phyloP scores from a whole-genome alignment of 805 yeast genomes.

The Metschnikowia aberdeeniae region DNA sequence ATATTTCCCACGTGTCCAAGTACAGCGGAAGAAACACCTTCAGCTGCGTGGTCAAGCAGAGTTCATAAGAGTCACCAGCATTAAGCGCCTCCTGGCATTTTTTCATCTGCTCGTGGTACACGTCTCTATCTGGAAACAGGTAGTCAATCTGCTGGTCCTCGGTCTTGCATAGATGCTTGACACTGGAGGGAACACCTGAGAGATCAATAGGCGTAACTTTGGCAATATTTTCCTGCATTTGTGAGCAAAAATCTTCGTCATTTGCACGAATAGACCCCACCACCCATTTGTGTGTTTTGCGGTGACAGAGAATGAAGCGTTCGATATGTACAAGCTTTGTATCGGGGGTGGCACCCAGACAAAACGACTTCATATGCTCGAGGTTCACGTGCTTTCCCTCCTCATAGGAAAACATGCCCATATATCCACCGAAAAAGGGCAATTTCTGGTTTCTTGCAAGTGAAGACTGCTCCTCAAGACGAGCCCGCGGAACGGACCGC shows the following conservation, averaged over 20 bases:
- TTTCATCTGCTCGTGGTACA: constrained; percentile 53
- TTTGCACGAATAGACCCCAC: constrained; percentile 46
- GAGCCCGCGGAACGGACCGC: constrained; percentile 27
- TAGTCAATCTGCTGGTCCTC: constrained; percentile 27
- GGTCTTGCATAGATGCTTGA: constrained; percentile 21
- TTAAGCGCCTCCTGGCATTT: constrained; percentile 64
- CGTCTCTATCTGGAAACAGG: constrained; percentile 48
- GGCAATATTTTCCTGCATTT: constrained; percentile 12
- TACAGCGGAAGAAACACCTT: constrained; percentile 47
- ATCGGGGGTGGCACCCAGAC: constrained; percentile 54
- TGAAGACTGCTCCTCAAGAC: constrained; percentile 20
- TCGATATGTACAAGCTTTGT: constrained; percentile 70
- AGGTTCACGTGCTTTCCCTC: constrained; percentile 56
- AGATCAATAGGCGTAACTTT: constrained; percentile 15
- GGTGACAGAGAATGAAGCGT: constrained; percentile 56
- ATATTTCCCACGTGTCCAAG: constrained; percentile 71
- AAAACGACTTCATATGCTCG: constrained; percentile 34
- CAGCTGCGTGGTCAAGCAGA: constrained; percentile 82
- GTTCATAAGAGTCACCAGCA: constrained; percentile 88
- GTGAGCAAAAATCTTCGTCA: constrained; percentile 29
- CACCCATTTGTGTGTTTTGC: constrained; percentile 40
- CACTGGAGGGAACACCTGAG: constrained; percentile 21
- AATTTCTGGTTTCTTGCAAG: constrained; percentile 30
- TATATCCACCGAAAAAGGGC: constrained; percentile 88
- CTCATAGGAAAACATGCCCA: constrained; percentile 86